phyloP scores from a whole-genome alignment of 352 stramenopile species.

The Phytopythium boreale region DNA sequence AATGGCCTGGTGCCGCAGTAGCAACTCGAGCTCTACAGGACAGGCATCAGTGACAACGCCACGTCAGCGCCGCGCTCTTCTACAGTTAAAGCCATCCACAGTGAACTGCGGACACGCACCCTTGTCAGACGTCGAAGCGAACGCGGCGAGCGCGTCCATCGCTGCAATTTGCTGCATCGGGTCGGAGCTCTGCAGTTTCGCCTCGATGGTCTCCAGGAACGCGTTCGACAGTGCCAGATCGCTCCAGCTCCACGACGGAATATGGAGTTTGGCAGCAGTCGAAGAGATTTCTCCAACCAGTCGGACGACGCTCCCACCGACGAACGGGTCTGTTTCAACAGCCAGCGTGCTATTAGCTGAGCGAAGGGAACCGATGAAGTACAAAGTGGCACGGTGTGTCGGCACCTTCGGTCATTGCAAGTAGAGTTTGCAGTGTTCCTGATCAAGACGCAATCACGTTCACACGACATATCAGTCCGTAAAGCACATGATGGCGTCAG shows the following conservation, averaged over 20 bases:
- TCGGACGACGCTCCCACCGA: slow-evolving; percentile 69
- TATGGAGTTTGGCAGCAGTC: slow-evolving; percentile 53
- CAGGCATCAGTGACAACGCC: background rate
- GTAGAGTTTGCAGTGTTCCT: slow-evolving; percentile 64
- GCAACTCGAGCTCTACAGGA: slow-evolving; percentile 52
- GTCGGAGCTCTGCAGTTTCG: slow-evolving; percentile 61
- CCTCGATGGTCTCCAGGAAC: slow-evolving; percentile 72
- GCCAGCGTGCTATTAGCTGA: background rate
- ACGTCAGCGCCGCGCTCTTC: background rate
- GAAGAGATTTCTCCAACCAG: slow-evolving; percentile 79
- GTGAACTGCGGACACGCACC: slow-evolving; percentile 6
- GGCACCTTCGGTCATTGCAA: slow-evolving; percentile 66
- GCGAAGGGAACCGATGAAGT: background rate
- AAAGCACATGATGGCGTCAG: too few relatives aligned
- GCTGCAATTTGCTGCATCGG: slow-evolving; percentile 75
- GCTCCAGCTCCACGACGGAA: slow-evolving; percentile 76
- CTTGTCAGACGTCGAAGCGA: slow-evolving; percentile 77
- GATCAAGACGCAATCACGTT: background rate
- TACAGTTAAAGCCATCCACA: background rate
- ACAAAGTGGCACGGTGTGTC: background rate
- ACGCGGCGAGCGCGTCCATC: slow-evolving; percentile 80
- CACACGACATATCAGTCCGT: background rate
- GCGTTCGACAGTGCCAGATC: slow-evolving; percentile 71
- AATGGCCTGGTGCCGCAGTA: slow-evolving; percentile 68
- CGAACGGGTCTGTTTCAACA: slow-evolving; percentile 54